Conservation (phyloP, 1,284 basidiomycete genomes). For the Trichosporon inkin region DNA sequence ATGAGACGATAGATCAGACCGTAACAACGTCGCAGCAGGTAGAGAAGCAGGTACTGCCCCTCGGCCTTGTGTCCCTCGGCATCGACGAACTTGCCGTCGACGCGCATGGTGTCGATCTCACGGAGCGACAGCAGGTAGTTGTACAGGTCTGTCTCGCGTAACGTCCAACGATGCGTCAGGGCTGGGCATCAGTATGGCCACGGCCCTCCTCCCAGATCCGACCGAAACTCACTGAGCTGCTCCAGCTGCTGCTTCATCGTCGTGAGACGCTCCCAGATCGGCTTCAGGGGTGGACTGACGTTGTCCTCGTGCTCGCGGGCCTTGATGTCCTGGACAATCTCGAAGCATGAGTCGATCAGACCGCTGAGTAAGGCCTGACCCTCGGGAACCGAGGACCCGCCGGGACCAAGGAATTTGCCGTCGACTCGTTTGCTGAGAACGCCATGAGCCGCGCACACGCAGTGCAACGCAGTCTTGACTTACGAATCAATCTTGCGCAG, state of each 20-base stretch:
- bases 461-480: slow-evolving; percentile 51
- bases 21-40: slow-evolving; percentile 89
- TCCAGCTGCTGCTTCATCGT: slow-evolving; percentile 63
- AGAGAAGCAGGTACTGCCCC: slow-evolving; percentile 63
- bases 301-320: slow-evolving; percentile 89
- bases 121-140: slow-evolving; percentile 91
- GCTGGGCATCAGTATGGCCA: slow-evolving; percentile 49
- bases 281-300: slow-evolving; percentile 79
- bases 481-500: slow-evolving; percentile 90
- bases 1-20: slow-evolving; percentile 91
- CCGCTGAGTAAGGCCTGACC: slow-evolving; percentile 76
- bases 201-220: neutral
- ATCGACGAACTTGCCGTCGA: slow-evolving; percentile 96
- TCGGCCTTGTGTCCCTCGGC: slow-evolving; percentile 72
- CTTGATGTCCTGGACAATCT: slow-evolving; percentile 92
- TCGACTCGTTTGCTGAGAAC: slow-evolving; percentile 73
- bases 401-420: slow-evolving; percentile 91
- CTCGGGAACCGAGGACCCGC: slow-evolving; percentile 76
- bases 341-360: slow-evolving; percentile 93
- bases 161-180: slow-evolving; percentile 93
- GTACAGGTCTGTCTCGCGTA: slow-evolving; percentile 93
- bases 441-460: slow-evolving; percentile 10
- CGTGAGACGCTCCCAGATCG: slow-evolving; percentile 87
- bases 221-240: slow-evolving; percentile 36
- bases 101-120: slow-evolving; percentile 94